These are phyloP conservation scores for Carpinus fangiana DNA, from an alignment of 306 rosid species.

Conservation along the genomic window DNA sequence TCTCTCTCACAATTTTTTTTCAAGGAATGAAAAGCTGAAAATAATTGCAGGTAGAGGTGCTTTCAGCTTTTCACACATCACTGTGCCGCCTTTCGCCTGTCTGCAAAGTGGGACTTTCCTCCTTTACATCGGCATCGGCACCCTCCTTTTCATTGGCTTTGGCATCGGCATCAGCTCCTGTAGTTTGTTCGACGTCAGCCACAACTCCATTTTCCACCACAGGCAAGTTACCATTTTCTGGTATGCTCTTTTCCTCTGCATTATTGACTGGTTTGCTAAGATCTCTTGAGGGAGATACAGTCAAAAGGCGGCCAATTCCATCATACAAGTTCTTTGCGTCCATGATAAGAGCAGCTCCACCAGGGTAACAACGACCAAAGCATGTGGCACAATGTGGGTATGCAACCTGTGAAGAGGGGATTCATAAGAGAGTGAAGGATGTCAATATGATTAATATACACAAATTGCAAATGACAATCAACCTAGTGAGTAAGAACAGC, in stretches of 20 bases:
- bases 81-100: slow-evolving; percentile 37
- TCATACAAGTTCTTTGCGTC: slow-evolving; percentile 69
- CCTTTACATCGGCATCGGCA: slow-evolving; percentile 29
- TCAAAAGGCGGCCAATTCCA: slow-evolving; percentile 71
- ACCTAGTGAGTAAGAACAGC: slow-evolving; percentile 6
- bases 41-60: slow-evolving; percentile 25
- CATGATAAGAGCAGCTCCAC: slow-evolving; percentile 67
- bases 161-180: slow-evolving; percentile 26
- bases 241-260: slow-evolving; percentile 40
- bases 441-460: slow-evolving; percentile 7
- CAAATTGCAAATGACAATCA: slow-evolving; percentile 9
- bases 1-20: background rate
- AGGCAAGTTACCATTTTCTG: slow-evolving; percentile 63
- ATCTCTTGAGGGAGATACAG: slow-evolving; percentile 70
- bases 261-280: slow-evolving; percentile 56
- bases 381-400: slow-evolving; percentile 89
- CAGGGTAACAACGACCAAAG: slow-evolving; percentile 94
- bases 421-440: slow-evolving; percentile 8
- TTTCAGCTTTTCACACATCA: slow-evolving; percentile 43
- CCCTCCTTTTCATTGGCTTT: slow-evolving; percentile 26
- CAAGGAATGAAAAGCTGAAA: slow-evolving; percentile 4
- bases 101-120: slow-evolving; percentile 34
- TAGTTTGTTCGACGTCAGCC: slow-evolving; percentile 41
- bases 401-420: slow-evolving; percentile 54
- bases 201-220: slow-evolving; percentile 62